Conservation (phyloP, 176 grass and related monocot genomes). For the Phoenix dactylifera region DNA sequence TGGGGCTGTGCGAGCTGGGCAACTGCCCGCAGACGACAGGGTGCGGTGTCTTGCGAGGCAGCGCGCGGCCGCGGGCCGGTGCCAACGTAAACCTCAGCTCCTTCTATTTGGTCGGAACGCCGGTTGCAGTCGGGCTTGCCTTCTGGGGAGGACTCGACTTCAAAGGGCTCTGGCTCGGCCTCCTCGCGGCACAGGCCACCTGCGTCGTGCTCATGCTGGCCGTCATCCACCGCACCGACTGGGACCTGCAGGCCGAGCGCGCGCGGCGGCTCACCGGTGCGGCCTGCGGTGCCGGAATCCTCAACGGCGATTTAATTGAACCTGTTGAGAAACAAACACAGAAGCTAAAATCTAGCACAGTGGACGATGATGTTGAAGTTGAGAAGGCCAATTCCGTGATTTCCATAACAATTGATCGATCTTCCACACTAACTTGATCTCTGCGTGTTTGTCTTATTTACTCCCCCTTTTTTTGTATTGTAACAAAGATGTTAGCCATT, state of each 20-base stretch:
- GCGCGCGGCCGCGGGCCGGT: constrained; percentile 68
- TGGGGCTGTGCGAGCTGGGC: constrained; percentile 85
- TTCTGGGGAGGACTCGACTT: constrained; percentile 63
- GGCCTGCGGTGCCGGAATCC: not conserved
- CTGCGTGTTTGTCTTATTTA: too few relatives aligned
- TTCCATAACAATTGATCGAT: too few relatives aligned
- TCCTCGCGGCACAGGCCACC: constrained; percentile 64
- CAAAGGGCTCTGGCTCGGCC: constrained; percentile 76
- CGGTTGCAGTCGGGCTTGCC: constrained; percentile 57
- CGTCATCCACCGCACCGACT: constrained; percentile 54
- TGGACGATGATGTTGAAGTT: too few relatives aligned
- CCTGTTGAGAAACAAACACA: too few relatives aligned
- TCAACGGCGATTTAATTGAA: too few relatives aligned
- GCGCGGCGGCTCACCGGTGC: constrained; percentile 52
- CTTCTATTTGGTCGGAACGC: constrained; percentile 83
- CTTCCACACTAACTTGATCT: too few relatives aligned
- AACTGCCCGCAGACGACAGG: constrained; percentile 97
- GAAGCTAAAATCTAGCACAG: too few relatives aligned
- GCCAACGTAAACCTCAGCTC: constrained; percentile 74
- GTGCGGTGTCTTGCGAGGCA: constrained; percentile 80
- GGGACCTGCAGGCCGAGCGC: constrained; percentile 46
- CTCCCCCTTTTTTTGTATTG: too few relatives aligned
- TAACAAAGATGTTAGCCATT: too few relatives aligned
- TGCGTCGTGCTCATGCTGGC: constrained; percentile 73
- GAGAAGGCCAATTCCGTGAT: too few relatives aligned